Percentiles rank a stretch among this genome's conserved stretches.
phyloP scores from a whole-genome alignment of 441 rosid genomes.

The Breynia disticha region DNA sequence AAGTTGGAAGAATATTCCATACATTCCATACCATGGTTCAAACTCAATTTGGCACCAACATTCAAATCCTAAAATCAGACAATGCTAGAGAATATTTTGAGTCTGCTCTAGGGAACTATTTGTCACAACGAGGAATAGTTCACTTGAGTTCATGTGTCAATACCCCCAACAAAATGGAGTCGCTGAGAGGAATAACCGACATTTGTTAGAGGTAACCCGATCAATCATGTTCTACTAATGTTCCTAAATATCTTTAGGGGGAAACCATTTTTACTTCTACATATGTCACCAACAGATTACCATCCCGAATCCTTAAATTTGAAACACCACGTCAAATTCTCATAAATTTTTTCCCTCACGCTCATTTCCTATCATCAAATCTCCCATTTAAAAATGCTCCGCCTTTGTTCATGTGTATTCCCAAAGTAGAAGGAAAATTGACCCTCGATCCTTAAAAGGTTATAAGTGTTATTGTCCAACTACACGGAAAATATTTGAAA shows the following conservation, averaged over 20 bases:
- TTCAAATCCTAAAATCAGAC: background rate
- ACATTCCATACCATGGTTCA: constrained; percentile 5
- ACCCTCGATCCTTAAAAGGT: background rate
- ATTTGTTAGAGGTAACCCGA: background rate
- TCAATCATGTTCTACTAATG: constrained; percentile 3
- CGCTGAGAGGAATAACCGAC: background rate
- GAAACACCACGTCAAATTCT: background rate
- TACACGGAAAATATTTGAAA: too few species aligned
- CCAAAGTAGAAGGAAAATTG: constrained; percentile 1
- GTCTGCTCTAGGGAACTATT: background rate
- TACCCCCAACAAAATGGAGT: constrained; percentile 8
- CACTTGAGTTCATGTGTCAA: constrained; percentile 8
- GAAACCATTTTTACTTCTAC: background rate
- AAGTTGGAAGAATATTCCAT: background rate
- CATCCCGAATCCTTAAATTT: background rate
- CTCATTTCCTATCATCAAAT: background rate
- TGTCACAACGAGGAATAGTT: background rate
- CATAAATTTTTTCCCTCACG: background rate
- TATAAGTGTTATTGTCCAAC: background rate
- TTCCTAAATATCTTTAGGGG: background rate
- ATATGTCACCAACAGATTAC: background rate
- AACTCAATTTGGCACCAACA: constrained; percentile 2
- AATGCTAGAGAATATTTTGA: constrained; percentile 8
- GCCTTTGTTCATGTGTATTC: background rate
- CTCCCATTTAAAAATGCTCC: background rate